These are phyloP conservation scores for Vigna radiata DNA, from an alignment of 306 rosid species.

Conservation along the genomic window DNA sequence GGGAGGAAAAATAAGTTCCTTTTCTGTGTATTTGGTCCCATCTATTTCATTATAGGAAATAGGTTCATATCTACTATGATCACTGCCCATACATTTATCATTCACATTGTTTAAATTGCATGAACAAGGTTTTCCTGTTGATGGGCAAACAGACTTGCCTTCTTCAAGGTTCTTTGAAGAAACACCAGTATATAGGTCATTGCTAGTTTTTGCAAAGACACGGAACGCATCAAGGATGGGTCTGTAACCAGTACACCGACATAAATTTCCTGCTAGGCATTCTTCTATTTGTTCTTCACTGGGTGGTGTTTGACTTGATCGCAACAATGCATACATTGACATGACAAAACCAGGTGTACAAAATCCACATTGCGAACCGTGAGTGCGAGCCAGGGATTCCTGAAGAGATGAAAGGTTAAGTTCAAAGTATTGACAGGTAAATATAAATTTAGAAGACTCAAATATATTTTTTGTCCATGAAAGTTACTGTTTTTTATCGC, in stretches of 20 bases:
- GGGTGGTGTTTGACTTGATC: conserved; percentile 84
- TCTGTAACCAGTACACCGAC: conserved; percentile 98
- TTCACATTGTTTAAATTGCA: conserved; percentile 61
- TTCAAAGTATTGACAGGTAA: conserved; percentile 25
- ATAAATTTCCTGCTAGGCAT: conserved; percentile 92
- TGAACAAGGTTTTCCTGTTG: conserved; percentile 89
- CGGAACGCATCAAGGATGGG: conserved; percentile 93
- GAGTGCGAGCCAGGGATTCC: conserved; percentile 88
- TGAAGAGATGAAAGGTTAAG: conserved; percentile 43
- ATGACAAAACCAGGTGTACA: conserved; percentile 95
- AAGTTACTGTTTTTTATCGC: no score
- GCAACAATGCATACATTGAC: conserved; percentile 87
- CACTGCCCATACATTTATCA: conserved; percentile 49
- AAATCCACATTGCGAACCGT: conserved; percentile 98
- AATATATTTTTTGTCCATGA: no score
- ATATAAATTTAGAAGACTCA: background rate
- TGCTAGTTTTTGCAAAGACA: conserved; percentile 80
- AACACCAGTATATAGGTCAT: conserved; percentile 62
- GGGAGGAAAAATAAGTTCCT: conserved; percentile 93
- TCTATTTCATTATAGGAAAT: conserved; percentile 75
- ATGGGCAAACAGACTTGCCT: conserved; percentile 77
- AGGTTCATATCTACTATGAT: conserved; percentile 56
- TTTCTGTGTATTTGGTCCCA: conserved; percentile 80
- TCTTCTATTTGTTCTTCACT: conserved; percentile 87
- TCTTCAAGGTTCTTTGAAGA: conserved; percentile 61